Evolutionary conservation across 768 basidiomycete species (phyloP).

Genomic region (Lanmaoa pseudosensibilis): DNA sequence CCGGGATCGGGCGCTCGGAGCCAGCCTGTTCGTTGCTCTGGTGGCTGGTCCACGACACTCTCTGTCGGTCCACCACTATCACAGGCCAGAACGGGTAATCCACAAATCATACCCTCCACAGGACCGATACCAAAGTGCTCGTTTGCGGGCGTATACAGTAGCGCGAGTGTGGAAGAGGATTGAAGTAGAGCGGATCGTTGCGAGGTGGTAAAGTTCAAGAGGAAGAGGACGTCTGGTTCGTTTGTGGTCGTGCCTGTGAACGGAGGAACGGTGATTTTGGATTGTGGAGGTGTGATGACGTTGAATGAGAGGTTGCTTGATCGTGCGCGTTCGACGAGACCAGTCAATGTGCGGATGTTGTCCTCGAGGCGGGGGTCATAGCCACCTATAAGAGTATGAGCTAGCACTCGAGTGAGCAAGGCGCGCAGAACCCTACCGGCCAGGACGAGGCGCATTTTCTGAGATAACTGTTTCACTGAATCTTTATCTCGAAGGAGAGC

Average conservation of each 20-base stretch:
- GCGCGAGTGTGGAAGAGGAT: conserved; percentile 60
- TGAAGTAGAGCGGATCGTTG: conserved; percentile 84
- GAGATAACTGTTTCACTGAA: conserved; percentile 18
- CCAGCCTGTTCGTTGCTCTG: conserved; percentile 69
- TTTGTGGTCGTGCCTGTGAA: conserved; percentile 38
- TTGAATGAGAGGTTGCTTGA: conserved; percentile 56
- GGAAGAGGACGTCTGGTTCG: conserved; percentile 70
- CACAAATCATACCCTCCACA: conserved; percentile 91
- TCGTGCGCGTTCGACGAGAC: conserved; percentile 60
- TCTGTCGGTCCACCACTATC: conserved; percentile 89
- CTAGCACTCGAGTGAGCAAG: not conserved
- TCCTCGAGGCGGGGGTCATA: conserved; percentile 88
- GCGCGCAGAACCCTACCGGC: conserved; percentile 52
- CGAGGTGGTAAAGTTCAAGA: conserved; percentile 85
- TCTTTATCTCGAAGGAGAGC: conserved; percentile 47
- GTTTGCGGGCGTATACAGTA: conserved; percentile 92
- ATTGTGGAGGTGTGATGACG: conserved; percentile 50
- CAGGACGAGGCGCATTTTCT: conserved; percentile 66
- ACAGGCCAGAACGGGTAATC: conserved; percentile 86
- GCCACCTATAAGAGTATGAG: conserved; percentile 55
- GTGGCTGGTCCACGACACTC: conserved; percentile 55
- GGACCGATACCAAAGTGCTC: conserved; percentile 99
- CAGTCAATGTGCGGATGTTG: conserved; percentile 68
- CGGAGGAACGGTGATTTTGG: conserved; percentile 41
- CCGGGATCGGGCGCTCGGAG: conserved; percentile 60